Percentiles rank a stretch among this genome's conserved stretches.
Conservation (phyloP, 495 filamentous ascomycete genomes). For the Lineolata rhizophorae region DNA sequence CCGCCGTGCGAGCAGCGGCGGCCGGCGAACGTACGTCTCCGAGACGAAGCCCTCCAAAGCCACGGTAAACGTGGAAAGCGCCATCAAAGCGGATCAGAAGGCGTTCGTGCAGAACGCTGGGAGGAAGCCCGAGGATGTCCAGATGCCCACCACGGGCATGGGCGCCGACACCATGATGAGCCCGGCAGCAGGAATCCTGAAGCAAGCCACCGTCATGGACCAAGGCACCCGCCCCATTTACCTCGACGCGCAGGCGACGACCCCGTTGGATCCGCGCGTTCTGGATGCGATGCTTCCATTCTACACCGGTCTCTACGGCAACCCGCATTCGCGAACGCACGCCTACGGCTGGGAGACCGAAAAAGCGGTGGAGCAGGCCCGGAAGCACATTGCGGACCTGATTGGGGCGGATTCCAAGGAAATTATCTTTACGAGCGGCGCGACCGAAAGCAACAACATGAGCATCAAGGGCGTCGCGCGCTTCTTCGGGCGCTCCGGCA, state of each 20-base stretch:
- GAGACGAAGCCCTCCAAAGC: conserved; percentile 59
- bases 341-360: conserved; percentile 98
- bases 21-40: conserved; percentile 55
- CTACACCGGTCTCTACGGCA: conserved; percentile 83
- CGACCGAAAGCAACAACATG: conserved; percentile 99
- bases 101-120: conserved; percentile 55
- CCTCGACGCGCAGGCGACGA: conserved; percentile 96
- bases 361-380: conserved; percentile 70
- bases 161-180: conserved; percentile 50
- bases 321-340: conserved; percentile 92
- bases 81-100: conserved; percentile 66
- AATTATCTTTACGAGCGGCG: conserved; percentile 95
- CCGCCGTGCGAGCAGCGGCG: conserved; percentile 8
- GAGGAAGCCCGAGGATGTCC: conserved; percentile 27
- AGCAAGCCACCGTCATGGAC: conserved; percentile 84
- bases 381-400: conserved; percentile 59
- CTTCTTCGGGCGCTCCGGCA: conserved; percentile 77
- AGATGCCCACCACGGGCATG: conserved; percentile 34
- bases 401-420: conserved; percentile 94
- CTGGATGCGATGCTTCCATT: conserved; percentile 93
- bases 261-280: conserved; percentile 84
- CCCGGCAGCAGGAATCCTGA: conserved; percentile 59
- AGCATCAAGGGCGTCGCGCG: conserved; percentile 92
- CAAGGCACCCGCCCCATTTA: conserved; percentile 89
- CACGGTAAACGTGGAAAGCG: conserved; percentile 60